phyloP scores from a whole-genome alignment of 2,329 filamentous ascomycete genomes.

The Calonectria pseudoturangicola region DNA sequence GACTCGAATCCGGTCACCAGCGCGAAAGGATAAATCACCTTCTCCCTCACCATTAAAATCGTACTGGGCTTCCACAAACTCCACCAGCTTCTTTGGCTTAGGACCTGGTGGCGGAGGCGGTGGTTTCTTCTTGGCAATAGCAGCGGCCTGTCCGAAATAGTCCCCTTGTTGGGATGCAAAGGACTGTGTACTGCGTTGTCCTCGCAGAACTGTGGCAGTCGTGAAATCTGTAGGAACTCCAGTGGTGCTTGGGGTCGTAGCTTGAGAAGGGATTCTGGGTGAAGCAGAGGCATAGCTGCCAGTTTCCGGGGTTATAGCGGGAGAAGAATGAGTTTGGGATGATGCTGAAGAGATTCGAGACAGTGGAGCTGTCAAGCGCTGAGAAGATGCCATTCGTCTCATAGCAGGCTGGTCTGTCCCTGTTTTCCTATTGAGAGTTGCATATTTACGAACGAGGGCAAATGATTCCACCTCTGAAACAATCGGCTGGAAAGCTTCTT shows the following conservation, averaged over 20 bases:
- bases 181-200: constrained; percentile 30
- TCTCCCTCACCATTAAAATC: constrained; percentile 38
- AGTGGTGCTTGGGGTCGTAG: constrained; percentile 21
- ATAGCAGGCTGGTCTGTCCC: constrained; percentile 12
- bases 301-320: constrained; percentile 3
- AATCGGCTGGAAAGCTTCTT: constrained; percentile 32
- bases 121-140: constrained; percentile 38
- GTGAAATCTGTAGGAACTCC: constrained; percentile 41
- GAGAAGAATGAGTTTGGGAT: constrained; percentile 15
- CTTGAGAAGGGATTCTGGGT: constrained; percentile 24
- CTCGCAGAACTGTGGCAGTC: constrained; percentile 35
- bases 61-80: constrained; percentile 42
- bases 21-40: constrained; percentile 39
- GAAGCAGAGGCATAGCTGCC: constrained; percentile 1
- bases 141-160: constrained; percentile 33
- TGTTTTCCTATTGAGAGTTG: constrained; percentile 4
- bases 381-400: constrained; percentile 20
- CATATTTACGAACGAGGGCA: constrained; percentile 33
- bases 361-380: constrained; percentile 18
- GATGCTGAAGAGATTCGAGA: constrained; percentile 37
- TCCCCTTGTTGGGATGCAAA: constrained; percentile 23
- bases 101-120: constrained; percentile 39
- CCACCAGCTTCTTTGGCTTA: constrained; percentile 29
- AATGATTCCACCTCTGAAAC: constrained; percentile 32
- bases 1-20: constrained; percentile 39